Percentiles rank a stretch among this genome's conserved stretches.
Evolutionary conservation across 768 basidiomycete genomes (phyloP).

Genomic region (Megacollybia marginata): DNA sequence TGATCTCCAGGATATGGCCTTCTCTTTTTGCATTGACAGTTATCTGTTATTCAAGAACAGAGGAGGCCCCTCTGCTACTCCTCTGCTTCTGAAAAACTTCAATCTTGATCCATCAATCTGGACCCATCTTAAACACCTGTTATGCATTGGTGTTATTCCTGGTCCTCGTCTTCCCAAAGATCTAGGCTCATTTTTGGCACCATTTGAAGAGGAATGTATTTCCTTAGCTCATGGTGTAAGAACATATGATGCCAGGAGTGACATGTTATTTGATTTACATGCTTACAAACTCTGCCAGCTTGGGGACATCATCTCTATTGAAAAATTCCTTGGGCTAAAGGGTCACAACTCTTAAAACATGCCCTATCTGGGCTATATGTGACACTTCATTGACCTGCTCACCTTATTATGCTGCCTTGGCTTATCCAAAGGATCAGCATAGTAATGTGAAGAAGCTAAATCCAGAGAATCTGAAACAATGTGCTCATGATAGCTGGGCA

Average conservation of each 20-base stretch:
- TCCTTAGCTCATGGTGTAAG: neutral
- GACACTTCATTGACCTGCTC: constrained; percentile 4
- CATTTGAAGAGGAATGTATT: neutral
- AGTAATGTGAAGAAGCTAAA: constrained; percentile 1
- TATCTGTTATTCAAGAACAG: constrained; percentile 1
- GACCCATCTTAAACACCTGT: constrained; percentile 16
- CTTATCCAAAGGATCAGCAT: constrained; percentile 1
- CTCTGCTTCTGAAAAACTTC: constrained; percentile 24
- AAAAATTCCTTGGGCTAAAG: constrained; percentile 24
- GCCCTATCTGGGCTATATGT: constrained; percentile 22
- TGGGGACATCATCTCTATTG: constrained; percentile 26
- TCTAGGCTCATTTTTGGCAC: neutral
- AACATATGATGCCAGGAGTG: neutral
- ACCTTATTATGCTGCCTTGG: constrained; percentile 18
- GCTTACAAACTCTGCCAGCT: constrained; percentile 20
- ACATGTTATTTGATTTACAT: constrained; percentile 3
- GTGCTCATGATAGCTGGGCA: constrained; percentile 11
- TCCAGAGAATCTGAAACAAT: constrained; percentile 12
- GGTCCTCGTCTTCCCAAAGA: constrained; percentile 21
- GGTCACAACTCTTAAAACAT: constrained; percentile 27
- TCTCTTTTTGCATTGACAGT: constrained; percentile 8
- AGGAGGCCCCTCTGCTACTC: constrained; percentile 8
- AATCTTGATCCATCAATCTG: constrained; percentile 24
- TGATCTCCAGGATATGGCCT: constrained; percentile 27
- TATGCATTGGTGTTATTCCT: constrained; percentile 23